Base-by-base conservation (phyloP, 805 yeast species). In the Wickerhamomyces rabaulensis region DNA sequence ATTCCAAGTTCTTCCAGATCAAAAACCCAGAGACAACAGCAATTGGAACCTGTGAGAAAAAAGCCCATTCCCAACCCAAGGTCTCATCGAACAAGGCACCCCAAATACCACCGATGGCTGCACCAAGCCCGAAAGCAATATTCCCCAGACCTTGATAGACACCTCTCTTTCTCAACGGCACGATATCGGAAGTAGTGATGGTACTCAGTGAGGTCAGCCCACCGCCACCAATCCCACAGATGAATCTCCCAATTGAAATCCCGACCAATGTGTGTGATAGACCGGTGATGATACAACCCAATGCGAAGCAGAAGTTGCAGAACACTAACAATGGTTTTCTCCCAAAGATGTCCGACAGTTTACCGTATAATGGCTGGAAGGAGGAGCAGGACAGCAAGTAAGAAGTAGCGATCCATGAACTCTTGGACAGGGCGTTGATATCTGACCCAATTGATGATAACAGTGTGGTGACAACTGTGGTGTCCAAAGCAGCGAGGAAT, bases 211-310 rank as follows among this genome's bases (percentile, higher is more conserved):
- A 70, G 29, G 84, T 78, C 58, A 87, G 72, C 0, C 96, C 96
- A 9, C 95, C 91, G n/a, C 95, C 95, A 13, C 95, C 96, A 45
- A 84, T 74, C 6, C 96, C 96, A 6, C 92, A 79, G 42, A 87
- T 69, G 54, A 85, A 77, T 54, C 87, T 68, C 3, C 84, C 84
- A n/a, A 75, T 45, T 52, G 75, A 57, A 57, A 78, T 54, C 0
- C 55, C 54, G 9, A 50, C 23, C 9, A 63, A 49, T 6, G 48
- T 31, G 20, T 48, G 51, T 7, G 62, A 52, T 4, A 47, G 31
- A 6, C 68, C 71, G 38, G 76, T 73, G 19, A 75, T 52, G 25
- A 68, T 51, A 52, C 76, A 73, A 21, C 80, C 79, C 16, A 71
- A n/a, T 1, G 65, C 70, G 49, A 76, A 75, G 26, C 62, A 41